Evolutionary conservation across 2,329 filamentous ascomycete genomes (phyloP).

Genomic region (Aphanocladium album): DNA sequence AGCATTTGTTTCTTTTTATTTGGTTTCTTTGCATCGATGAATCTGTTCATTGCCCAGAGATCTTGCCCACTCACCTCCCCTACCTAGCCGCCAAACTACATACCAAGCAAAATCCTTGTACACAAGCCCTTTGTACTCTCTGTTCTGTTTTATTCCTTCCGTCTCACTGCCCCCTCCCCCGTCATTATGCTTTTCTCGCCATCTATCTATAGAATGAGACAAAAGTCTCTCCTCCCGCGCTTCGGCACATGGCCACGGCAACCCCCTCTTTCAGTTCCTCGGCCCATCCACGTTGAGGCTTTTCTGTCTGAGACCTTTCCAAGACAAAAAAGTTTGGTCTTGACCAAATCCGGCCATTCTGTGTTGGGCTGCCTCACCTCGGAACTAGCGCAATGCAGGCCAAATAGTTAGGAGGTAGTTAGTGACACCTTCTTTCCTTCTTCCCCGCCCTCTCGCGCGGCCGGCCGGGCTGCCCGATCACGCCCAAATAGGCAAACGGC

Average conservation of each 20-base stretch:
- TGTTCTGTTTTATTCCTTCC: not conserved
- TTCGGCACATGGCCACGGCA: constrained; percentile 6
- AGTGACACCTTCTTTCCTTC: not conserved
- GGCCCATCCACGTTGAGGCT: not conserved
- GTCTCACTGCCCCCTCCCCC: not conserved
- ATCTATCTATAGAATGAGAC: constrained; percentile 8
- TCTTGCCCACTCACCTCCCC: not conserved
- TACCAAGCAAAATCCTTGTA: not conserved
- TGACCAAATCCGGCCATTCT: not conserved
- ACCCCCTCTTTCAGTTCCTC: constrained; percentile 7
- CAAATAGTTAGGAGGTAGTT: too few species aligned
- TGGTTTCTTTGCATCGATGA: not conserved
- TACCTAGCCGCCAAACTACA: not conserved
- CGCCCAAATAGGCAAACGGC: not conserved
- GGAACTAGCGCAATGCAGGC: not conserved
- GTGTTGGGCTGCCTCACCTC: not conserved
- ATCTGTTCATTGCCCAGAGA: not conserved
- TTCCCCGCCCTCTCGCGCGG: not conserved
- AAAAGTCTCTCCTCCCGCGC: not conserved
- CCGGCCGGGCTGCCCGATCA: not conserved
- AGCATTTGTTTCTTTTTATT: not conserved
- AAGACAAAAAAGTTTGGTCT: not conserved
- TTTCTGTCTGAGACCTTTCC: not conserved
- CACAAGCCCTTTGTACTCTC: not conserved
- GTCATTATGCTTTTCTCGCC: too few species aligned